Evolutionary conservation across 129 eudicot genomes (phyloP).

Genomic region (Daucus carota): DNA sequence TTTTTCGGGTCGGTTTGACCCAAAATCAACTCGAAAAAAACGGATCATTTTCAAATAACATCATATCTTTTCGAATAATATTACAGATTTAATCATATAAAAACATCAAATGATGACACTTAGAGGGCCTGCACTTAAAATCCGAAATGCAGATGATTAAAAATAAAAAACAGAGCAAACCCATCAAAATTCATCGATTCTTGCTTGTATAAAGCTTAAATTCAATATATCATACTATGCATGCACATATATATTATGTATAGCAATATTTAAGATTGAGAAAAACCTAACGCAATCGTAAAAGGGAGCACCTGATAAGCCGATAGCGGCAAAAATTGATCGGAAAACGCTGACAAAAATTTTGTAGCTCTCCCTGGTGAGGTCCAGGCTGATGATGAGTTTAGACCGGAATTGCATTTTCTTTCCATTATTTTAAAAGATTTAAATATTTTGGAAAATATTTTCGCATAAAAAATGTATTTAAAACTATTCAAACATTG

Average conservation of each 20-base stretch:
- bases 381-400: background rate
- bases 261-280: background rate
- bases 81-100: background rate
- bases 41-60: too few relatives aligned
- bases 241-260: background rate
- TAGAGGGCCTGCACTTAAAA: background rate
- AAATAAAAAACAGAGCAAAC: background rate
- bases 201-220: background rate
- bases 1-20: too few relatives aligned
- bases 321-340: background rate
- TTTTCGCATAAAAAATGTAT: too few relatives aligned
- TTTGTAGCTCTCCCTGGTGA: background rate
- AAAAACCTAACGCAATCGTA: background rate
- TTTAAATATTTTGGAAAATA: too few relatives aligned
- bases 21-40: too few relatives aligned
- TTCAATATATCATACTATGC: background rate
- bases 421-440: too few relatives aligned
- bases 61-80: background rate
- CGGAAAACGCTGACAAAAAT: background rate
- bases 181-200: background rate
- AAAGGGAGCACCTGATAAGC: background rate
- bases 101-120: background rate
- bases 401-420: background rate
- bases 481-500: too few relatives aligned
- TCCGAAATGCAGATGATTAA: background rate